Base-by-base conservation (phyloP, 352 stramenopile genomes). In the Phytophthora europaea region DNA sequence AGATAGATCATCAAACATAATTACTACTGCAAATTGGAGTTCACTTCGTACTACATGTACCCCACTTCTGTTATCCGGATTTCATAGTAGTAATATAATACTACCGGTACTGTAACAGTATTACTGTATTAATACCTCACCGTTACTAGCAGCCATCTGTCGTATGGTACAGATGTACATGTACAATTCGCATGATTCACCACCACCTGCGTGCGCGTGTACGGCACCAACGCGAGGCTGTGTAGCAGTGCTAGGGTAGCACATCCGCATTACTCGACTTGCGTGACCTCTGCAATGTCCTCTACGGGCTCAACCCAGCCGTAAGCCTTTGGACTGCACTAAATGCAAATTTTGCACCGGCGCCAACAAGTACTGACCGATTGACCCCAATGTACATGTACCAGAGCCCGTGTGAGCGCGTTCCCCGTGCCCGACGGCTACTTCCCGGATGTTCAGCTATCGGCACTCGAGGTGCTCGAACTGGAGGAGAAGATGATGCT, bases 391-490 rank as follows among this genome's bases (percentile, higher is more conserved):
- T 28, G 28, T 31, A 31, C 28, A 31, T 65, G 36, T 61, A 18
- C 40, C 34, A 64, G 73, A 16, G 54, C 52, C 12, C 47, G 48
- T 18, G 36, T 60, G 48, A 69, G 34, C 61, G 33, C 66, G 23
- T 82, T 70, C 55, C 75, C 75, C 8, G 53, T 91, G 23, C 75
- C 79, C 6, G 75, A 83, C 16, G 51, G 73, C 57, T 89, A 80
- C 53, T 91, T 91, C 61, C 66, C 78, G 28, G 53, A 80, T 57
- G 47, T 91, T 2, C 31, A 73, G 28, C 47, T 92, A 47, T 66
- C 67, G 26, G 9, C n/a, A 20, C 59, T 60, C n/a, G 60, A 85
- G 60, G 33, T 84, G 28, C 34, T 76, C 51, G 53, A 70, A 16
- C 79, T 85, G 50, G 75, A 83, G 58, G 53, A 65, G 22, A 79